A percentile compares a stretch with the other conserved stretches of the same genome.
phyloP scores from a whole-genome alignment of 2,329 filamentous ascomycete genomes.

The Epichloe festucae region DNA sequence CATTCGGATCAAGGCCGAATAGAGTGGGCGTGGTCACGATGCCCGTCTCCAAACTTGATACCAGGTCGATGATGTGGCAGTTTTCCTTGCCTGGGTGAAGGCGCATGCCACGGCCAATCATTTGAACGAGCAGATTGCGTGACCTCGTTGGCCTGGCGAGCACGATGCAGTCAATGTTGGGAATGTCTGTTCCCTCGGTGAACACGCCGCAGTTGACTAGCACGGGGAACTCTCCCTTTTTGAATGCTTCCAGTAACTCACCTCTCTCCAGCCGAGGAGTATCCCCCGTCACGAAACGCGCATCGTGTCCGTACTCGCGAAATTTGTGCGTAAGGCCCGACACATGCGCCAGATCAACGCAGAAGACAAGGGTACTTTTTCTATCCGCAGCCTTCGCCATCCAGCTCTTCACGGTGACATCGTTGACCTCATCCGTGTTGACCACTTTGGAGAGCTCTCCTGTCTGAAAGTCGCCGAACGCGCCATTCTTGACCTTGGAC shows the following conservation, averaged over 20 bases:
- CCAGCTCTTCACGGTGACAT: slow-evolving; percentile 79
- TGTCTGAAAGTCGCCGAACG: slow-evolving; percentile 63
- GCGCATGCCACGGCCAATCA: slow-evolving; percentile 92
- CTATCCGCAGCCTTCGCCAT: slow-evolving; percentile 58
- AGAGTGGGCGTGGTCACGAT: slow-evolving; percentile 85
- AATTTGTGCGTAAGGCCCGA: slow-evolving; percentile 62
- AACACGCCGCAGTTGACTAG: slow-evolving; percentile 93
- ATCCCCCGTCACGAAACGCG: slow-evolving; percentile 72
- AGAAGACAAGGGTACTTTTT: slow-evolving; percentile 85
- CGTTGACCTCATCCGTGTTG: slow-evolving; percentile 70
- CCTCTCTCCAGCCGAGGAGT: slow-evolving; percentile 58
- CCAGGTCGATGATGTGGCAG: slow-evolving; percentile 95
- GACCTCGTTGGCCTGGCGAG: slow-evolving; percentile 82
- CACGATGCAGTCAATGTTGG: slow-evolving; percentile 88
- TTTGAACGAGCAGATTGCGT: slow-evolving; percentile 86
- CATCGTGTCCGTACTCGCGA: slow-evolving; percentile 65
- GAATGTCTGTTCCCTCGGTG: slow-evolving; percentile 94
- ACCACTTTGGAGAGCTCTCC: slow-evolving; percentile 68
- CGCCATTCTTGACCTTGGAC: slow-evolving; percentile 48
- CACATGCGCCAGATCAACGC: slow-evolving; percentile 80
- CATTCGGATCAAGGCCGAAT: slow-evolving; percentile 78
- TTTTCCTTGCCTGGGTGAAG: slow-evolving; percentile 68
- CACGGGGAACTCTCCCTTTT: slow-evolving; percentile 62
- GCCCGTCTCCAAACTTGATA: slow-evolving; percentile 69
- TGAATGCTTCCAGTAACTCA: slow-evolving; percentile 64